These are phyloP conservation scores for Russula lepida DNA, from an alignment of 768 basidiomycete genomes.

Conservation along the genomic window DNA sequence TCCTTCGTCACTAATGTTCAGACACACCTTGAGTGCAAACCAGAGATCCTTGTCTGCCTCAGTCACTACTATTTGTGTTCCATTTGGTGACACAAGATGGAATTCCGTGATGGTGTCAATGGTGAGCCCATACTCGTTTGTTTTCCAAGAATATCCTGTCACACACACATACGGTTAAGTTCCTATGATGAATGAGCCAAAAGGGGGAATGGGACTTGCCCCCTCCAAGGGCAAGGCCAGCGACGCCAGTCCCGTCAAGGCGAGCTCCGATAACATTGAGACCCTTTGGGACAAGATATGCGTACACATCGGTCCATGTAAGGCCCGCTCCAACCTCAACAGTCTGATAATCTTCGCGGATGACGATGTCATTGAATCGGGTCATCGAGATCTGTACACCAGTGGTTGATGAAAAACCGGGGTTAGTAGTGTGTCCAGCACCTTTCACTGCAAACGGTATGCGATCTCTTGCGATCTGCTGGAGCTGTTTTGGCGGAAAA, in stretches of 20 bases:
- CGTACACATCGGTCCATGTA: constrained; percentile 23
- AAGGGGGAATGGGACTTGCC: not conserved
- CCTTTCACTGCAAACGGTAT: constrained; percentile 20
- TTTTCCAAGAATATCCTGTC: too few species aligned
- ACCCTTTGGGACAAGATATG: constrained; percentile 9
- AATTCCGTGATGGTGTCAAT: constrained; percentile 18
- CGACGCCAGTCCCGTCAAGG: constrained; percentile 20
- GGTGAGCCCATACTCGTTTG: constrained; percentile 20
- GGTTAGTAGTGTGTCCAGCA: constrained; percentile 21
- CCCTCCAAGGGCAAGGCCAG: constrained; percentile 20
- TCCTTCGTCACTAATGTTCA: not conserved
- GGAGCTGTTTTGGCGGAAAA: not conserved
- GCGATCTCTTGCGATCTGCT: not conserved
- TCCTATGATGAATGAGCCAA: not conserved
- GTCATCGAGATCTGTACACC: constrained; percentile 23
- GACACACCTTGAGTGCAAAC: constrained; percentile 12
- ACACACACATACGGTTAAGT: not conserved
- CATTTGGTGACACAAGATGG: constrained; percentile 21
- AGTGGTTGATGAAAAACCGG: constrained; percentile 23
- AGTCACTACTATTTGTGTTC: constrained; percentile 13
- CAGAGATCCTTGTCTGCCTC: constrained; percentile 15
- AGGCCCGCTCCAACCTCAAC: constrained; percentile 20
- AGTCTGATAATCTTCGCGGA: not conserved
- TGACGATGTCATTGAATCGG: constrained; percentile 11
- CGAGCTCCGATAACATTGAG: constrained; percentile 22